A percentile compares a stretch with the other conserved stretches of the same genome.
These are phyloP conservation scores for Aurifilum marmelostoma DNA, from an alignment of 2,329 filamentous ascomycete genomes.

Conservation along the genomic window DNA sequence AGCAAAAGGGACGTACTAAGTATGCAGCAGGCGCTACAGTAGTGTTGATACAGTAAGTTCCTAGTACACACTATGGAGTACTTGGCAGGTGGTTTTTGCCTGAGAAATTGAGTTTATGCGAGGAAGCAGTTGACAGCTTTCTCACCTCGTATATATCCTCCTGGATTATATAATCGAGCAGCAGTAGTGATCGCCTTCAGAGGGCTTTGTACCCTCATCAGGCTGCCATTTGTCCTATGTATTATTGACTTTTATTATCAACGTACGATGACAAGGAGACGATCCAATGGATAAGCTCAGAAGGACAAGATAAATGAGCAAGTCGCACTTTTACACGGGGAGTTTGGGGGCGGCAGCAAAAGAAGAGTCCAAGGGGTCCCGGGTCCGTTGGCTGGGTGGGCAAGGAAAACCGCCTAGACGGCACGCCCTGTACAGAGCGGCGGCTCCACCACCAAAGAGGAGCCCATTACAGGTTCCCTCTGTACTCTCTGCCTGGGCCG, in stretches of 20 bases:
- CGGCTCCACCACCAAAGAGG: too few relatives aligned
- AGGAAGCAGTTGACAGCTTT: neutral
- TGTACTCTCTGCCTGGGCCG: neutral
- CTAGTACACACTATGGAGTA: neutral
- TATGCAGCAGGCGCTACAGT: neutral
- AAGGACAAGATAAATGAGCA: neutral
- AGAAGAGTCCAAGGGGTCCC: neutral
- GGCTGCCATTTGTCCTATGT: neutral
- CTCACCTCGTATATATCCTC: neutral
- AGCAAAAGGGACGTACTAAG: neutral
- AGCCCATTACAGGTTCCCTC: neutral
- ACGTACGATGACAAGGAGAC: neutral
- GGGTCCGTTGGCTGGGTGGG: neutral
- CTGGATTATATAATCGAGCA: neutral
- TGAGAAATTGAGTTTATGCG: constrained; percentile 4
- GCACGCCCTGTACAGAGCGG: neutral
- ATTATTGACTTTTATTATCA: neutral
- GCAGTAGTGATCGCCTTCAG: too few relatives aligned
- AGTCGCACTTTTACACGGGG: neutral
- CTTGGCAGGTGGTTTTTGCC: neutral
- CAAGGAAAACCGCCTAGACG: neutral
- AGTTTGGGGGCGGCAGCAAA: neutral
- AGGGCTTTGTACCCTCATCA: neutral
- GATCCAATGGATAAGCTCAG: too few relatives aligned
- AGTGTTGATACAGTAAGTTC: neutral